Evolutionary conservation across 2,329 filamentous ascomycete species (phyloP), one percentile per base, ranked within the genome.

Genomic region (Colletotrichum neosansevieriae): DNA sequence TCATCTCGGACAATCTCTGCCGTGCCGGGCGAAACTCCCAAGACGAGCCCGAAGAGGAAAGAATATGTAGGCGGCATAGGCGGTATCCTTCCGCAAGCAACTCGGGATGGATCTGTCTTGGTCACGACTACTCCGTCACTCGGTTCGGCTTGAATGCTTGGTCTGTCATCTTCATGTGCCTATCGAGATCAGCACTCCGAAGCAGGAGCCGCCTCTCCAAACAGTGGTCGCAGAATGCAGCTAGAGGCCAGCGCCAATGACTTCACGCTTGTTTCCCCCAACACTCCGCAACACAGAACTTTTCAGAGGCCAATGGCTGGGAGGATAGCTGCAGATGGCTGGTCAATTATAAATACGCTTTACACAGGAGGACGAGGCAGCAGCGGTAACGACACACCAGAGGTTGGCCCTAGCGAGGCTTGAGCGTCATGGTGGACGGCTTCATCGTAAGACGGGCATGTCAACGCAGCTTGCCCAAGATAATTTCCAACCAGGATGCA

Each of bases 401-500:
- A 40, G 54, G 40, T 59, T 54, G 47, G 47, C 13, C 36, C 10
- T 56, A 58, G 45, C 19, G 21, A 29, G 11, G 54, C 36, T 36
- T 19, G 34, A 36, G 9, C 19, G 24, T 38, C 13, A 19, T 17
- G 12, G 47, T 59, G 32, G 56, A 60, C 54, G 65, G 47, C 47
- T 54, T 68, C 56, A 57, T 61, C 66, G 49, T 60, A 21, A 65
- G 65, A 68, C 65, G 54, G 65, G 17, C 61, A 58, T 58, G 32
- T n/a, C n/a, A n/a, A n/a, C n/a, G n/a, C n/a, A n/a, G n/a, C n/a
- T n/a, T n/a, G n/a, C n/a, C n/a, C n/a, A n/a, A n/a, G n/a, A n/a
- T n/a, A n/a, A n/a, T n/a, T n/a, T n/a, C n/a, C n/a, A n/a, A n/a
- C n/a, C n/a, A n/a, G n/a, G 40, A 40, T 29, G 29, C 57, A 29